phyloP scores from a whole-genome alignment of 352 stramenopile species.

The Plasmopara halstedii region DNA sequence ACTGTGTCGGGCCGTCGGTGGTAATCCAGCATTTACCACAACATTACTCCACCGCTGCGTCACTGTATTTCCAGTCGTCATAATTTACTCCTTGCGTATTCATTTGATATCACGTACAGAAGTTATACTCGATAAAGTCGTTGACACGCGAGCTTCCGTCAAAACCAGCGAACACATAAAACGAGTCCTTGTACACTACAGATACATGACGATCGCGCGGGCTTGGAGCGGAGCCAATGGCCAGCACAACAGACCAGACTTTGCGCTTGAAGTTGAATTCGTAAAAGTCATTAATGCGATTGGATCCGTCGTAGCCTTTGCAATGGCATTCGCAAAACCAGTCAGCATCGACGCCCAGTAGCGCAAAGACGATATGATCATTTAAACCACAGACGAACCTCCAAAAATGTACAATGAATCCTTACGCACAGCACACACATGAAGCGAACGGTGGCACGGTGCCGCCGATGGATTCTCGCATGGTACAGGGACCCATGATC shows the following conservation, averaged over 20 bases:
- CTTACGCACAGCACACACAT: conserved; percentile 86
- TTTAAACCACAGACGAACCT: conserved; percentile 24
- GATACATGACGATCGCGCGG: conserved; percentile 92
- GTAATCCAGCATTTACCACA: conserved; percentile 63
- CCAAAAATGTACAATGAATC: conserved; percentile 92
- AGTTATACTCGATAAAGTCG: conserved; percentile 94
- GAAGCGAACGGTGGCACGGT: conserved; percentile 90
- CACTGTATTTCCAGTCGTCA: conserved; percentile 19
- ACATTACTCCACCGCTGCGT: conserved; percentile 78
- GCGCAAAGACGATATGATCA: neutral
- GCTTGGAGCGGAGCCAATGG: conserved; percentile 63
- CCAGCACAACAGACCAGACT: conserved; percentile 62
- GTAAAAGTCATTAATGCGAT: conserved; percentile 92
- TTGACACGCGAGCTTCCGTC: conserved; percentile 90
- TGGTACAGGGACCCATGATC: conserved; percentile 62
- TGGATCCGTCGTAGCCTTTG: conserved; percentile 89
- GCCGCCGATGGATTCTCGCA: conserved; percentile 76
- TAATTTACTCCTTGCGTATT: neutral
- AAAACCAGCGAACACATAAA: conserved; percentile 94
- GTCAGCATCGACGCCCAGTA: neutral
- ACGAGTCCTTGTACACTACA: conserved; percentile 89
- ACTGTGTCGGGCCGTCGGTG: conserved; percentile 91
- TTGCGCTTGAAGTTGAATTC: conserved; percentile 88
- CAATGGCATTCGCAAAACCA: neutral
- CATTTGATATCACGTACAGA: conserved; percentile 47